These are phyloP conservation scores for Trichoderma virens DNA, from an alignment of 495 filamentous ascomycete species.

Conservation along the genomic window DNA sequence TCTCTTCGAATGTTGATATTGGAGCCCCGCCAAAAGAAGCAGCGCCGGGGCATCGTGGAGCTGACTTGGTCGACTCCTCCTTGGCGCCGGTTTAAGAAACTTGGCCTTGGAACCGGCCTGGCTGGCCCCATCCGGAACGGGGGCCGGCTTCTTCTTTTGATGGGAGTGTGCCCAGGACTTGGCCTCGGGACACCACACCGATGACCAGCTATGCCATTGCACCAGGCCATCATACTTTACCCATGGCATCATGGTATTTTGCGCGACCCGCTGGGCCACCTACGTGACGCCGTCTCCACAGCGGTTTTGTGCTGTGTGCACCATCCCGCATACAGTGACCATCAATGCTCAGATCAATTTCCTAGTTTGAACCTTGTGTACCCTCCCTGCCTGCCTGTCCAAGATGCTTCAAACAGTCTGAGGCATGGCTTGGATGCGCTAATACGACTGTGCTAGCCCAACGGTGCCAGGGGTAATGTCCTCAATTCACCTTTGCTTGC, in stretches of 20 bases:
- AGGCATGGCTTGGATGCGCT: not conserved
- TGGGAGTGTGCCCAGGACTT: not conserved
- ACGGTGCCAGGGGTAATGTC: constrained; percentile 5
- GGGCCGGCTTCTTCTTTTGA: not conserved
- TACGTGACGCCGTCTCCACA: not conserved
- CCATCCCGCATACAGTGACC: not conserved
- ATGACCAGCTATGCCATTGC: too few species aligned
- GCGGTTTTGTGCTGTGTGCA: not conserved
- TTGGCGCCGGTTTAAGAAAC: not conserved
- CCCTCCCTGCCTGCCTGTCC: not conserved
- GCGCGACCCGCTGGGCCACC: not conserved
- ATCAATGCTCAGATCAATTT: constrained; percentile 2
- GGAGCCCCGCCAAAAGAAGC: not conserved
- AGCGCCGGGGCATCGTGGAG: not conserved
- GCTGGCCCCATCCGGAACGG: not conserved
- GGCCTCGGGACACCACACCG: too few species aligned
- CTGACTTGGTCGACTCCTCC: not conserved
- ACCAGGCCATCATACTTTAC: not conserved
- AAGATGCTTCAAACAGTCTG: not conserved
- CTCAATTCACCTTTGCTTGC: not conserved
- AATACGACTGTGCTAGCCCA: not conserved
- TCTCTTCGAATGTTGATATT: not conserved
- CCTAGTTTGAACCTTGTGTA: constrained; percentile 2
- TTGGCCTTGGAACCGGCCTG: too few species aligned
- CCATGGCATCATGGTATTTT: not conserved